A percentile compares a stretch with the other conserved stretches of the same genome.
Conservation (phyloP, 331 rosid species). For the Saraca asoca region DNA sequence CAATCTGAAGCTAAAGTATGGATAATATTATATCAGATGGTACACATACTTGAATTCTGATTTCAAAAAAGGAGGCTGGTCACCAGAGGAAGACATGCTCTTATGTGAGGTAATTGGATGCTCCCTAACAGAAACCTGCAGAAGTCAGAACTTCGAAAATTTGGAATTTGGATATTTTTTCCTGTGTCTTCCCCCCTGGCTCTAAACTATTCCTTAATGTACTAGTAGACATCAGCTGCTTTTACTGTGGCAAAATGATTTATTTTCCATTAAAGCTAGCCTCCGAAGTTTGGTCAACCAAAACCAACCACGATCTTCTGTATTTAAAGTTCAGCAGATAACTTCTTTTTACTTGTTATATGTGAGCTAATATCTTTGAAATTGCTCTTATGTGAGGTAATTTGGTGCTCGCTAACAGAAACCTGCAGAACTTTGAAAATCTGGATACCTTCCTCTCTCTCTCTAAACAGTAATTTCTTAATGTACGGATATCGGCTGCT, state of each 20-base stretch:
- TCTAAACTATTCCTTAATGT: no score
- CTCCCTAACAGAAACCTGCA: no score
- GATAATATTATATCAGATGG: constrained; percentile 65
- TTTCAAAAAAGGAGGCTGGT: constrained; percentile 99
- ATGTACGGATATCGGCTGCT: background rate
- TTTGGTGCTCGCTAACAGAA: constrained; percentile 27
- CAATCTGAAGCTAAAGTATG: constrained; percentile 32
- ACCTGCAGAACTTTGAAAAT: constrained; percentile 7
- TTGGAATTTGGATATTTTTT: no score
- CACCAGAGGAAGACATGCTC: constrained; percentile 94
- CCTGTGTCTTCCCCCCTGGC: no score
- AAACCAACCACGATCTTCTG: no score
- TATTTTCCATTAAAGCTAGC: no score
- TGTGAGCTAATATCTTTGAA: constrained; percentile 29
- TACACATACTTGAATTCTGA: constrained; percentile 97
- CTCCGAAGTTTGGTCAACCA: no score
- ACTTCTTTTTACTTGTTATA: no score
- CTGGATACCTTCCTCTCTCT: constrained; percentile 6
- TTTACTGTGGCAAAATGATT: no score
- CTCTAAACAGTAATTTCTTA: constrained; percentile 20
- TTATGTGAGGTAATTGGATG: constrained; percentile 54
- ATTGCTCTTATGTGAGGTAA: constrained; percentile 84
- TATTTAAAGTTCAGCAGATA: no score
- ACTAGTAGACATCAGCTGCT: no score
- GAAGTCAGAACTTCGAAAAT: no score